Evolutionary conservation across 164 flowering plant species (phyloP).

Genomic region (Kalanchoe fedtschenkoi): DNA sequence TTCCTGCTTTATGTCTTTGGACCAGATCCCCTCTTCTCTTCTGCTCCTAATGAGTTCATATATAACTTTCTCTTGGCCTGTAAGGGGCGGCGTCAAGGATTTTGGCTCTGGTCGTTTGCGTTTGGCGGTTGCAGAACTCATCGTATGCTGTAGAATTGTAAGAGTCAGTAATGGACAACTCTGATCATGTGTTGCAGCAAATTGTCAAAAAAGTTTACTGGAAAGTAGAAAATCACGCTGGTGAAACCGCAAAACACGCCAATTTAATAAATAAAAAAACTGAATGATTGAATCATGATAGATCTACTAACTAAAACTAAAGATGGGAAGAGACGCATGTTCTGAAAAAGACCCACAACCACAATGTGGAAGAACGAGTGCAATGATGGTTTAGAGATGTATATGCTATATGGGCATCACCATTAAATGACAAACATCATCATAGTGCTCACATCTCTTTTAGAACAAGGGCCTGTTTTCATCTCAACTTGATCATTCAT

Average conservation of each 20-base stretch:
- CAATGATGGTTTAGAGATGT: no score
- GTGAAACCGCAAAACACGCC: no score
- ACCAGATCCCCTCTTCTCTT: conserved; percentile 38
- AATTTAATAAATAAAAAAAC: background rate
- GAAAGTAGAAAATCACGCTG: no score
- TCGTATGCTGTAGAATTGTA: background rate
- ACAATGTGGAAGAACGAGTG: no score
- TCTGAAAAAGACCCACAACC: no score
- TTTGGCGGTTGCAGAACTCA: conserved; percentile 13
- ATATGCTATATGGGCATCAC: no score
- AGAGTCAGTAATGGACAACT: background rate
- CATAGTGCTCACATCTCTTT: no score
- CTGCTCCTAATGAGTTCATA: conserved; percentile 20
- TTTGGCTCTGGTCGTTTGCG: conserved; percentile 21
- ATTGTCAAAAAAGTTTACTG: background rate
- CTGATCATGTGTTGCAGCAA: background rate
- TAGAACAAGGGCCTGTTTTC: no score
- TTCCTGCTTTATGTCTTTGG: conserved; percentile 26
- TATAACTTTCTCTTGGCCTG: conserved; percentile 13
- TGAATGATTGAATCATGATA: background rate
- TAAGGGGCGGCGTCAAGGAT: background rate
- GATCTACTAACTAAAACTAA: no score
- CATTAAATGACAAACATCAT: no score
- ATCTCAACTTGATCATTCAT: no score
- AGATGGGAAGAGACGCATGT: no score